Evolutionary conservation across 2,329 filamentous ascomycete genomes (phyloP), one percentile per base, ranked within the genome.

Genomic region (Fusarium napiforme): DNA sequence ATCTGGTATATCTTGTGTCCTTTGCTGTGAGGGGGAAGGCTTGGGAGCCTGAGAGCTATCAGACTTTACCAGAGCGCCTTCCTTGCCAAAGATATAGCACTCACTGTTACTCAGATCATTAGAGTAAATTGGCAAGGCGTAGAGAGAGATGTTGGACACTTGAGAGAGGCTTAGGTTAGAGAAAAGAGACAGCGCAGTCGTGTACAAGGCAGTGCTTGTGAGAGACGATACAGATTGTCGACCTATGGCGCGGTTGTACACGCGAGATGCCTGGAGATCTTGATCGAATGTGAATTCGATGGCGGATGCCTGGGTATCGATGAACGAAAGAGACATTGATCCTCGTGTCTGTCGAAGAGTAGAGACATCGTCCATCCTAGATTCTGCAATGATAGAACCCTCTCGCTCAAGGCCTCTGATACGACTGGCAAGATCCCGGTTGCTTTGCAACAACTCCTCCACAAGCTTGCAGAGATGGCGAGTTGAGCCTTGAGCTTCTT

Each of bases 1-100:
- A 14, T 8, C 12, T 7, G 26, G 4, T 11, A 14, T 8, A 4
- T 8, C 2, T 15, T 11, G 19, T 0, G 26, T 8, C 12, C 7
- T 30, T 47, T 16, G 9, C 3, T 10, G 26, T 8, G 26, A 30
- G 19, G 19, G 14, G 9, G 45, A 30, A 16, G 26, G 8, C 14
- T 11, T 0, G 26, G 26, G 14, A 16, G 26, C 14, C 45, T 16
- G 19, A 30, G 4, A 30, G 4, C 9, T n/a, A 16, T 16, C 19
- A n/a, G 19, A 11, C 14, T 0, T 8, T 11, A 11, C 4, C 4
- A 30, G 1, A 28, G 45, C 26, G 18, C 45, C 45, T 16, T 47
- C 45, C 7, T 47, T 19, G 3, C 26, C 45, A 9, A 47, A 47
- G 1, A 47, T 1, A 12, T 47, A 47, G 9, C 26, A 47, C 4